Evolutionary conservation across 352 stramenopile genomes (phyloP), one percentile per base, ranked within the genome.

Genomic region (Pythium dissimile): DNA sequence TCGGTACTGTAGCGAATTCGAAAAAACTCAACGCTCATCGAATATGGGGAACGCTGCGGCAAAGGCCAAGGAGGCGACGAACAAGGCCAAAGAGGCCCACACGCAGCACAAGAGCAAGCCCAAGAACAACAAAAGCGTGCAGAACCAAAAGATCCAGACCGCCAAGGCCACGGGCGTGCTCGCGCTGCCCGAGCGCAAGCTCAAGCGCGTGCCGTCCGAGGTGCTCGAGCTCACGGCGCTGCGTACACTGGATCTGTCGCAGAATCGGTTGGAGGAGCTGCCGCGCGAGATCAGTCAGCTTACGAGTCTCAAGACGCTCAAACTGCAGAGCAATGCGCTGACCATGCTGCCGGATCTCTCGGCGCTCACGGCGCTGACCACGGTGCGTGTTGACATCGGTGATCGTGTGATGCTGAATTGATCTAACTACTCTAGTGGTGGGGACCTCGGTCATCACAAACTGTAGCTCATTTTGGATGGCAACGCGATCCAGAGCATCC

Each of bases 101-200:
- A 61, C 80, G 49, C 69, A 88, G 59, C 71, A 76, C 49, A 86
- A 84, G 71, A 88, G 80, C 71, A 90, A 92, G 66, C 83, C 85
- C 24, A 94, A 92, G 72, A 88, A 77, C 51, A 86, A 62, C 51
- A 80, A 79, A 49, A 75, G 58, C 48, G 77, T 93, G 26, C 77
- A 89, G 67, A 66, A 89, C 49, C 79, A 92, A 68, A 94, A 94
- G 67, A 71, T 94, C 34, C 67, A 80, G 27, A 68, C 64, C 0
- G 85, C 85, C 23, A 66, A 64, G 18, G 52, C 59, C 38, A 93
- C 85, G 26, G 83, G 81, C 41, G 61, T 94, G 54, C 60, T 94
- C 47, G 80, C 85, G 39, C 58, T 94, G 41, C 67, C 83, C 11
- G 66, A 81, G 39, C 75, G 77, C 65, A 94, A 93, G 67, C 68